These are phyloP conservation scores for Pestalotiopsis sp. DNA, from an alignment of 2,329 filamentous ascomycete genomes.

Conservation along the genomic window DNA sequence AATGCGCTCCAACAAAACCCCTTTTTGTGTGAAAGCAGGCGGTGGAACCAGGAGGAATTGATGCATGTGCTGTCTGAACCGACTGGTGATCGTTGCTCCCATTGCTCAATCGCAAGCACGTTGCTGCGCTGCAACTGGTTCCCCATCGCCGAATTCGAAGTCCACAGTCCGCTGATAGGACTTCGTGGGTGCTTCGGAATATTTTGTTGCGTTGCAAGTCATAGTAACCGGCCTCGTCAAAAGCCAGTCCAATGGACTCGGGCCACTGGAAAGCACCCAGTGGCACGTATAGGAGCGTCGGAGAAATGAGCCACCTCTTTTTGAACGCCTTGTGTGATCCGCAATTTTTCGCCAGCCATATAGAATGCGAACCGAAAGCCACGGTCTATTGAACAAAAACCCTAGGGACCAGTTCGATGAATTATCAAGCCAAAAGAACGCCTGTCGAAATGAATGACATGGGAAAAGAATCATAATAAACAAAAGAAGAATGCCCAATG, in stretches of 20 bases:
- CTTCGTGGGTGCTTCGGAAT: neutral
- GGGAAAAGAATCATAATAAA: slow-evolving; percentile 23
- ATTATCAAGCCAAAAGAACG: slow-evolving; percentile 29
- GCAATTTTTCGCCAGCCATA: slow-evolving; percentile 31
- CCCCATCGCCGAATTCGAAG: neutral
- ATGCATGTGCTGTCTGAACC: neutral
- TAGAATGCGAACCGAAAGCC: slow-evolving; percentile 31
- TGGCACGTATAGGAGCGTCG: neutral
- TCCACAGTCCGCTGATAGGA: neutral
- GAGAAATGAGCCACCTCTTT: slow-evolving; percentile 23
- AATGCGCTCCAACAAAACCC: neutral
- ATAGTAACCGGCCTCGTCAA: no score
- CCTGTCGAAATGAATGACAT: slow-evolving; percentile 29
- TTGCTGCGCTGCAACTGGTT: neutral
- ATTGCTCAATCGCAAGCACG: neutral
- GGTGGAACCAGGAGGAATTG: neutral
- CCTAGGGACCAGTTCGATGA: slow-evolving; percentile 17
- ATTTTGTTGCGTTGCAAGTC: neutral
- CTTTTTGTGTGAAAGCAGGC: neutral
- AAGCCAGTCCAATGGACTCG: neutral
- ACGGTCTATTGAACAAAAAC: slow-evolving; percentile 33
- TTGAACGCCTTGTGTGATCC: slow-evolving; percentile 32
- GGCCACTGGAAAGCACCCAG: neutral
- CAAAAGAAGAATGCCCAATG: slow-evolving; percentile 11
- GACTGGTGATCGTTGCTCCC: neutral